A percentile compares a stretch with the other conserved stretches of the same genome.
Evolutionary conservation across 805 yeast genomes (phyloP).

Genomic region (Candida lessepsii): DNA sequence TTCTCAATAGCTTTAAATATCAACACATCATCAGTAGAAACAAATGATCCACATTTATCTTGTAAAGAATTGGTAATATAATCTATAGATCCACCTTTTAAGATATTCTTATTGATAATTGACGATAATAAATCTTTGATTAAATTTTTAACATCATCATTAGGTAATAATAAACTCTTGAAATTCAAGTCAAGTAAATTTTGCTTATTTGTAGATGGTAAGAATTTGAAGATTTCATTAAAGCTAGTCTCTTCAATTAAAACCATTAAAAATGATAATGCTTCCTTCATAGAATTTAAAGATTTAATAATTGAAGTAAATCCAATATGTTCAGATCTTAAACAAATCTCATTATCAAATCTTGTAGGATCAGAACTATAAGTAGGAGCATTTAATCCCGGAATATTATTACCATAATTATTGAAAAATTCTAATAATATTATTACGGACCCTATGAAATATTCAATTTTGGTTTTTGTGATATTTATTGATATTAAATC

Average conservation of each 20-base stretch:
- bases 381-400: constrained; percentile 59
- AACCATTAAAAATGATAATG: constrained; percentile 81
- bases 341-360: constrained; percentile 62
- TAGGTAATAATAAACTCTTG: constrained; percentile 75
- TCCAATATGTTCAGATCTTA: constrained; percentile 90
- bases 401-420: constrained; percentile 59
- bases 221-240: constrained; percentile 65
- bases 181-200: constrained; percentile 67
- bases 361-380: constrained; percentile 49
- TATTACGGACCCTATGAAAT: constrained; percentile 65
- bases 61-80: constrained; percentile 83
- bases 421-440: constrained; percentile 69
- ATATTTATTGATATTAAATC: constrained; percentile 47
- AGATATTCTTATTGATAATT: constrained; percentile 81
- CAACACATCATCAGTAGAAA: constrained; percentile 89
- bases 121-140: constrained; percentile 87
- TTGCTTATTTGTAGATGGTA: constrained; percentile 65
- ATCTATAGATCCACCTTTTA: constrained; percentile 92
- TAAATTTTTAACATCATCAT: constrained; percentile 56
- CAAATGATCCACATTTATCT: constrained; percentile 91
- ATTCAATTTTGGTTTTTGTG: constrained; percentile 56
- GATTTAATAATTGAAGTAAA: constrained; percentile 74
- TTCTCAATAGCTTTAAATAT: constrained; percentile 94
- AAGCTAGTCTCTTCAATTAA: constrained; percentile 71
- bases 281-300: constrained; percentile 79